Evolutionary conservation across 2,329 filamentous ascomycete genomes (phyloP).

Genomic region (Exophiala mesophila): DNA sequence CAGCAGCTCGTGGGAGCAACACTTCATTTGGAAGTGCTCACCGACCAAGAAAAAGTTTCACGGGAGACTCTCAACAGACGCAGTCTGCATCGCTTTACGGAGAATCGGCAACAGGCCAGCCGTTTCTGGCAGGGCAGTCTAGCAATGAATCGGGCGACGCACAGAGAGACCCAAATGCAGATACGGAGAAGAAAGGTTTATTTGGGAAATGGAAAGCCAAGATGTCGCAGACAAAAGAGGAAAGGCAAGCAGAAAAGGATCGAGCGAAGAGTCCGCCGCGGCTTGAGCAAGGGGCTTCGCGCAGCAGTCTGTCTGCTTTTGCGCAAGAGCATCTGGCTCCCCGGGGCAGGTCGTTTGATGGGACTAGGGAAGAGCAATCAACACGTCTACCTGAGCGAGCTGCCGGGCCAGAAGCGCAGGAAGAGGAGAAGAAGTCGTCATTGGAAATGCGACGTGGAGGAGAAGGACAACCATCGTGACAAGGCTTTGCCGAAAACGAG

Average conservation of each 20-base stretch:
- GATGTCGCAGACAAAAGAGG: constrained; percentile 50
- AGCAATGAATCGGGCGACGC: constrained; percentile 38
- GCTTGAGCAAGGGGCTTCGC: constrained; percentile 31
- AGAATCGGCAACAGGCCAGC: constrained; percentile 25
- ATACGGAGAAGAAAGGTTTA: constrained; percentile 54
- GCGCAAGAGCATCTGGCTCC: constrained; percentile 26
- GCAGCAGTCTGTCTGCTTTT: constrained; percentile 35
- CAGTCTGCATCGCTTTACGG: constrained; percentile 36
- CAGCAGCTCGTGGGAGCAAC: constrained; percentile 60
- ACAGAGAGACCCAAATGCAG: constrained; percentile 29
- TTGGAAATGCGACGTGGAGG: constrained; percentile 1
- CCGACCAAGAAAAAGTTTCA: constrained; percentile 42
- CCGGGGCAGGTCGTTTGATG: constrained; percentile 24
- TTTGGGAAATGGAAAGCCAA: constrained; percentile 63
- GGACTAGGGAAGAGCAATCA: constrained; percentile 16
- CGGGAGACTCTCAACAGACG: constrained; percentile 40
- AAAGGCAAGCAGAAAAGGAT: constrained; percentile 52
- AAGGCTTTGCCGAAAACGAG: no score
- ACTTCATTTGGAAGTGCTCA: constrained; percentile 62
- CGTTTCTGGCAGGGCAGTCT: constrained; percentile 28
- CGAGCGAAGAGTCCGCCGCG: constrained; percentile 48
- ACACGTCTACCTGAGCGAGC: constrained; percentile 12
- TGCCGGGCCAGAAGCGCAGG: not conserved
- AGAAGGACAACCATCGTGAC: not conserved
- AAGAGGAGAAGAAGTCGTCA: not conserved